phyloP scores from a whole-genome alignment of 495 filamentous ascomycete species.

The Daldinia decipiens region DNA sequence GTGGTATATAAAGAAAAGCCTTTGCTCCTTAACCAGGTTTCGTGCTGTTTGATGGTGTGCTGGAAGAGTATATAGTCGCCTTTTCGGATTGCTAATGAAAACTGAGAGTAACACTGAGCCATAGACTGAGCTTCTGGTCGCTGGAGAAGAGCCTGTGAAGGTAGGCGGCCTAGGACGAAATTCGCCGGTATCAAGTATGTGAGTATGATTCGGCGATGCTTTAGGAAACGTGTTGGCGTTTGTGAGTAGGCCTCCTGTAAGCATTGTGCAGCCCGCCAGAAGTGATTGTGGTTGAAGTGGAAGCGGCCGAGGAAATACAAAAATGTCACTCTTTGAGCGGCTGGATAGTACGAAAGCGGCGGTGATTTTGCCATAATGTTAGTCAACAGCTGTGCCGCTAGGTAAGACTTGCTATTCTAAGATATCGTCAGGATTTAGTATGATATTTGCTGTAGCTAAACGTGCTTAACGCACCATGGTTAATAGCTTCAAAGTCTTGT shows the following conservation, averaged over 20 bases:
- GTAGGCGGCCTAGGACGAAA: conserved; percentile 86
- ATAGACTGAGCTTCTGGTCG: conserved; percentile 78
- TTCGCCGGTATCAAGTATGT: conserved; percentile 86
- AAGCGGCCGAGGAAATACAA: conserved; percentile 95
- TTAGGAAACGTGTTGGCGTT: conserved; percentile 71
- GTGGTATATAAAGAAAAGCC: conserved; percentile 75
- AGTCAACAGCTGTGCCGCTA: conserved; percentile 86
- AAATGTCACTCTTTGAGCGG: conserved; percentile 89
- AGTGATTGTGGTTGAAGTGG: conserved; percentile 82
- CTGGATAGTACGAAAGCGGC: conserved; percentile 79
- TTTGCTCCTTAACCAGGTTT: conserved; percentile 79
- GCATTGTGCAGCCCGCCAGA: conserved; percentile 75
- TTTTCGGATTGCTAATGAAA: conserved; percentile 75
- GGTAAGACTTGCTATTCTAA: conserved; percentile 68
- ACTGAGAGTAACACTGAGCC: conserved; percentile 75
- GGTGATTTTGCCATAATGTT: conserved; percentile 87
- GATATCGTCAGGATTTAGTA: conserved; percentile 17
- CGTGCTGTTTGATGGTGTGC: conserved; percentile 63
- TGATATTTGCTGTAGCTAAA: neutral
- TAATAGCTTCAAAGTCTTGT: conserved; percentile 86
- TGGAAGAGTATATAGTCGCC: conserved; percentile 85
- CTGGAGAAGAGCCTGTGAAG: conserved; percentile 69
- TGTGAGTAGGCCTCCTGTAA: conserved; percentile 84
- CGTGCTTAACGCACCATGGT: conserved; percentile 69
- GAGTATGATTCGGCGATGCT: conserved; percentile 81